Conservation (phyloP, 805 yeast genomes). For the Lipomyces oligophaga region DNA sequence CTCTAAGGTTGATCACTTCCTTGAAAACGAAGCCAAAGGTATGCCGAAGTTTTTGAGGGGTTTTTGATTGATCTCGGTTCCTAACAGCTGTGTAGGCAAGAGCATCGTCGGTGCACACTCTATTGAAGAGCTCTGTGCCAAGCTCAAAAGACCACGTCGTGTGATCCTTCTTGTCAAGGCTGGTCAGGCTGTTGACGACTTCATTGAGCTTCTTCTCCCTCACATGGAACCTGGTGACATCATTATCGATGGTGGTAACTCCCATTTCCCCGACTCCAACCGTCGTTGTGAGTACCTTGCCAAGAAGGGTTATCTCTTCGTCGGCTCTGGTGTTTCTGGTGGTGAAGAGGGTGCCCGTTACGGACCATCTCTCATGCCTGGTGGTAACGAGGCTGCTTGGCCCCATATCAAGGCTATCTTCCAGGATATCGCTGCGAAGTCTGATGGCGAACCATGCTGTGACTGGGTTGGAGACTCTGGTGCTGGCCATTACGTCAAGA, state of each 20-base stretch:
- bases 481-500: conserved; percentile 97
- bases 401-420: conserved; percentile 95
- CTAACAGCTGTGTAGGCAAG: conserved; percentile 43
- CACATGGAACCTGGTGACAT: conserved; percentile 93
- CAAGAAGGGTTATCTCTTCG: conserved; percentile 81
- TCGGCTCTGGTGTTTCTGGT: conserved; percentile 99
- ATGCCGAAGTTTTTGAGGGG: not conserved
- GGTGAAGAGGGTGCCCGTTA: conserved; percentile 99
- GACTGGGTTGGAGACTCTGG: conserved; percentile 99
- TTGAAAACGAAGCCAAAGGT: conserved; percentile 94
- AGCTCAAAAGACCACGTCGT: conserved; percentile 96
- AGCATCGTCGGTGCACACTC: conserved; percentile 94
- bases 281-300: conserved; percentile 90
- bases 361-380: conserved; percentile 99
- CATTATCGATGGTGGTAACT: conserved; percentile 99
- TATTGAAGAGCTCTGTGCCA: conserved; percentile 76
- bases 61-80: not conserved
- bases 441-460: conserved; percentile 99
- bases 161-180: conserved; percentile 93
- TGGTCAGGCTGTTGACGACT: conserved; percentile 88
- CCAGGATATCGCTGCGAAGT: conserved; percentile 93
- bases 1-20: conserved; percentile 89
- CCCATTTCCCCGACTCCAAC: conserved; percentile 98
- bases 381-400: conserved; percentile 98
- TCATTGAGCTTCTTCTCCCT: conserved; percentile 84